These are phyloP conservation scores for Erysimum cheiri DNA, from an alignment of 441 rosid genomes.

Conservation along the genomic window DNA sequence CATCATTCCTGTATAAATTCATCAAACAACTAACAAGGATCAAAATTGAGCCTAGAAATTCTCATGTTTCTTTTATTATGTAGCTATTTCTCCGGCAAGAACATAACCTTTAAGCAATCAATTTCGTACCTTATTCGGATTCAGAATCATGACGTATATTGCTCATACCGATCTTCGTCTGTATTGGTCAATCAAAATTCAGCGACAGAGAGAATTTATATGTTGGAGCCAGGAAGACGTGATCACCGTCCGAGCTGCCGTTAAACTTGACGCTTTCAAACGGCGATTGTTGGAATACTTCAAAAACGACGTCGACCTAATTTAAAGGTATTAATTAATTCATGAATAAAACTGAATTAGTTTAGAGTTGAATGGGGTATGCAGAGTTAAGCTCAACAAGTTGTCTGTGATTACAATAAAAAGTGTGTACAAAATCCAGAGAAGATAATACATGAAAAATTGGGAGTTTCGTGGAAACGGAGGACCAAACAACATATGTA, in stretches of 20 bases:
- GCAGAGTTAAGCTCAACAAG: constrained; percentile 7
- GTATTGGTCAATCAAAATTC: constrained; percentile 4
- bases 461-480: constrained; percentile 24
- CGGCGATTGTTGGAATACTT: constrained; percentile 12
- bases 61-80: neutral
- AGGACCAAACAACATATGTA: constrained; percentile 34
- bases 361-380: neutral
- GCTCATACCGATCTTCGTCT: constrained; percentile 1
- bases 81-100: neutral
- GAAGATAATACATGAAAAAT: constrained; percentile 33
- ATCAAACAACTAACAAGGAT: constrained; percentile 11
- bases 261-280: constrained; percentile 40
- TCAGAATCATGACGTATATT: neutral
- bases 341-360: neutral
- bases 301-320: neutral
- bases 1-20: constrained; percentile 6
- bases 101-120: neutral
- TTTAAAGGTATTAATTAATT: no score
- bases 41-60: constrained; percentile 7
- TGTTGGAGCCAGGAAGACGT: constrained; percentile 9
- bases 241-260: constrained; percentile 33
- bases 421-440: constrained; percentile 29
- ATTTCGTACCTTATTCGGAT: neutral
- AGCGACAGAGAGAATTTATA: constrained; percentile 15
- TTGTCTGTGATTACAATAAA: constrained; percentile 32